Conservation (phyloP, 225 moss, liverwort and hornwort genomes). For the Straminergon stramineum region DNA sequence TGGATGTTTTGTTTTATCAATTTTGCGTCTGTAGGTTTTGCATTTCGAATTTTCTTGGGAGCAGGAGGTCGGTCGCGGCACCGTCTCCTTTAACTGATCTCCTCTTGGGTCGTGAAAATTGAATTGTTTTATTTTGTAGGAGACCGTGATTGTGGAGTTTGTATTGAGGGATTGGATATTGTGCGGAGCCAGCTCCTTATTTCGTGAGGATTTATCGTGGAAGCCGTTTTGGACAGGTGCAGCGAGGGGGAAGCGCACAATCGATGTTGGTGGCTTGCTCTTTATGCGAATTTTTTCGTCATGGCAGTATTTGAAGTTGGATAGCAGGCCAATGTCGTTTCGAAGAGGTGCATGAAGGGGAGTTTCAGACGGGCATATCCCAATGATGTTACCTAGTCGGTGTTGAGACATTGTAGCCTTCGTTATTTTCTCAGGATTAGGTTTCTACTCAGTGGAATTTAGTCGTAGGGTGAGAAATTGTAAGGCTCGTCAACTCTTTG, state of each 20-base stretch:
- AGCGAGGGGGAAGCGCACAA: background rate
- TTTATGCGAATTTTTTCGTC: background rate
- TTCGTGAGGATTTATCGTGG: background rate
- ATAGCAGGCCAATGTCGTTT: background rate
- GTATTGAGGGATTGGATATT: background rate
- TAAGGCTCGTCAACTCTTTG: background rate
- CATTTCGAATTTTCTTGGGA: background rate
- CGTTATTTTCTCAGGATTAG: background rate
- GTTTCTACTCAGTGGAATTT: background rate
- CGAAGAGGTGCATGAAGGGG: background rate
- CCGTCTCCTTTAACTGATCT: background rate
- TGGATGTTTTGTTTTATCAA: background rate
- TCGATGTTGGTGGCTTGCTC: background rate
- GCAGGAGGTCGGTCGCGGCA: background rate
- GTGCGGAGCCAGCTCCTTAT: background rate
- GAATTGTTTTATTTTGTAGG: background rate
- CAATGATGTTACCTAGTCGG: background rate
- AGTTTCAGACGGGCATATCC: background rate
- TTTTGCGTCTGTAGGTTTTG: background rate
- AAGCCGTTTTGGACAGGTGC: background rate
- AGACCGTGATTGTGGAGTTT: background rate
- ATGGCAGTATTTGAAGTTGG: background rate
- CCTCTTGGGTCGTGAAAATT: background rate
- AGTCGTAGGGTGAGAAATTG: background rate
- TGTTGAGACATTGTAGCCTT: background rate